Conservation (phyloP, 2,329 filamentous ascomycete species). For the Mycosphaerella sp. region DNA sequence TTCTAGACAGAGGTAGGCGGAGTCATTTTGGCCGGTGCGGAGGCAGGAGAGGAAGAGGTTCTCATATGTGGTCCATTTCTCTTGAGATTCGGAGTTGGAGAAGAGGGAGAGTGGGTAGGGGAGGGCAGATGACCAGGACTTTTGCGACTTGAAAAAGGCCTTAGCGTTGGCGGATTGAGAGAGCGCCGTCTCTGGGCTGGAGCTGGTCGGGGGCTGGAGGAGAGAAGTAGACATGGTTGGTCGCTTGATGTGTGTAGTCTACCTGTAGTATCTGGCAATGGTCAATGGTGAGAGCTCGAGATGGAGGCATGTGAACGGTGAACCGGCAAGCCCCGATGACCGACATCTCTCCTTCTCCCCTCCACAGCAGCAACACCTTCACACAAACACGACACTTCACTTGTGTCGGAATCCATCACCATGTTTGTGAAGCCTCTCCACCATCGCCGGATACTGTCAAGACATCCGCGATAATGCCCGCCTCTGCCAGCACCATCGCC, state of each 20-base stretch:
- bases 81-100: slow-evolving; percentile 59
- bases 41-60: slow-evolving; percentile 80
- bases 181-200: slow-evolving; percentile 39
- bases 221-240: slow-evolving; percentile 20
- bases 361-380: not conserved
- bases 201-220: slow-evolving; percentile 35
- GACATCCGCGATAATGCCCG: slow-evolving; percentile 24
- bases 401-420: not conserved
- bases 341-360: not conserved
- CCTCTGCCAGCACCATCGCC: slow-evolving; percentile 27
- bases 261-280: not conserved
- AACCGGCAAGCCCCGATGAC: slow-evolving; percentile 3
- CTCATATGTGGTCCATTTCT: slow-evolving; percentile 80
- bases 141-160: slow-evolving; percentile 34
- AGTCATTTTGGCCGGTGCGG: slow-evolving; percentile 72
- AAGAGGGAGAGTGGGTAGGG: slow-evolving; percentile 50
- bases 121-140: slow-evolving; percentile 28
- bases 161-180: slow-evolving; percentile 46
- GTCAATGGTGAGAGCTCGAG: not conserved
- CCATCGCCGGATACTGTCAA: not conserved
- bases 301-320: slow-evolving; percentile 14
- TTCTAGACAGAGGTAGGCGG: slow-evolving; percentile 69
- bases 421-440: slow-evolving; percentile 2
- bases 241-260: slow-evolving; percentile 3
- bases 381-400: not conserved